Conservation (phyloP, 176 grass and related monocot species). For the Hyparrhenia diplandra region DNA sequence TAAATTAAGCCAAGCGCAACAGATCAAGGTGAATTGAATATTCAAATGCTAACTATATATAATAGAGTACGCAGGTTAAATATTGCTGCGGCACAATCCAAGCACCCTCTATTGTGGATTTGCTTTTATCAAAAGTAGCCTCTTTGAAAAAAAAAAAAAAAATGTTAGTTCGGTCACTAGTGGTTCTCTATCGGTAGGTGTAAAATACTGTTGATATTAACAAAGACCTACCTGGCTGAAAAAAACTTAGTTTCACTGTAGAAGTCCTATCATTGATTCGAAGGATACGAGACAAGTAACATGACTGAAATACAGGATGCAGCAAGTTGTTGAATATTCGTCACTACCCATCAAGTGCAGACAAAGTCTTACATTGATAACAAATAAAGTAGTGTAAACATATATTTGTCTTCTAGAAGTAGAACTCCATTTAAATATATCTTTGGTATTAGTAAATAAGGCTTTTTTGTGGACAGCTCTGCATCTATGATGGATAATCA, state of each 20-base stretch:
- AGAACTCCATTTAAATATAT: not conserved
- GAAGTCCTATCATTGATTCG: not conserved
- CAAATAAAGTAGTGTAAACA: conserved; percentile 2
- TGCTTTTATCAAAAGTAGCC: conserved; percentile 1
- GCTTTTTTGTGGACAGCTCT: not conserved
- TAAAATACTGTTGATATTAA: conserved; percentile 21
- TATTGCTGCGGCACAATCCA: not conserved
- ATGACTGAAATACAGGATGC: not conserved
- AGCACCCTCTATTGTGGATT: not conserved
- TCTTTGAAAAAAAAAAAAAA: not conserved
- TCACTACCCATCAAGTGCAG: not conserved
- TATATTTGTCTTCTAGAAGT: too few relatives aligned
- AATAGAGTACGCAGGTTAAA: not conserved
- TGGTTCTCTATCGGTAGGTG: not conserved
- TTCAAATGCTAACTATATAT: not conserved
- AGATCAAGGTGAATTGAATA: not conserved
- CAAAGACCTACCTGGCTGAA: conserved; percentile 3
- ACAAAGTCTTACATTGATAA: conserved; percentile 10
- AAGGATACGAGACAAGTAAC: not conserved
- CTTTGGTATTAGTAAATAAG: conserved; percentile 3
- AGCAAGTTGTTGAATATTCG: conserved; percentile 4
- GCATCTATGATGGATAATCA: not conserved
- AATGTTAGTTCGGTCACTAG: not conserved
- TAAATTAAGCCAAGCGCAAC: not conserved
- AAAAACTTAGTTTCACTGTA: conserved; percentile 9